Conservation (phyloP, 495 filamentous ascomycete species). For the Lophiostoma macrostomum region DNA sequence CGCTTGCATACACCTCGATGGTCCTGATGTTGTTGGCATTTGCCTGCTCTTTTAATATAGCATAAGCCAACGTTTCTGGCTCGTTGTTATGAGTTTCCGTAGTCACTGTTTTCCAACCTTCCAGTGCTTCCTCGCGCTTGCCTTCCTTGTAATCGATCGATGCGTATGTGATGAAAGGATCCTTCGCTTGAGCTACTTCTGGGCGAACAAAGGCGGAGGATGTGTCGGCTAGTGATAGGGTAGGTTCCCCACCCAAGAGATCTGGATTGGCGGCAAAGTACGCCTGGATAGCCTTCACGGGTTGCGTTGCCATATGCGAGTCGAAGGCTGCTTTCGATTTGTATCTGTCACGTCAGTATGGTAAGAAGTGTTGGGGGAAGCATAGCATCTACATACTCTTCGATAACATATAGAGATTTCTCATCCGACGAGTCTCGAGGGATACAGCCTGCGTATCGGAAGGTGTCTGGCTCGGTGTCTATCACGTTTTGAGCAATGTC, state of each 20-base stretch:
- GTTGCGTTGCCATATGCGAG: slow-evolving; percentile 10
- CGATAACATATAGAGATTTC: slow-evolving; percentile 21
- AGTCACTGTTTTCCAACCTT: slow-evolving; percentile 21
- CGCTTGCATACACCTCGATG: slow-evolving; percentile 21
- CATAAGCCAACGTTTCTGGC: slow-evolving; percentile 17
- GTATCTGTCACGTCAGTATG: slow-evolving; percentile 10
- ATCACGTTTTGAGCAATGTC: slow-evolving; percentile 15
- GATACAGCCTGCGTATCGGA: slow-evolving; percentile 7
- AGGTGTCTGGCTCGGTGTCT: slow-evolving; percentile 15
- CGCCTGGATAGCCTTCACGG: slow-evolving; percentile 2
- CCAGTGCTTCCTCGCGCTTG: slow-evolving; percentile 6
- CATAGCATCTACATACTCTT: slow-evolving; percentile 19
- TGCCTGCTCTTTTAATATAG: slow-evolving; percentile 17
- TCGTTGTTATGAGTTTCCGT: slow-evolving; percentile 22
- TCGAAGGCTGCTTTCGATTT: slow-evolving; percentile 19
- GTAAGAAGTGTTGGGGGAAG: too few relatives aligned
- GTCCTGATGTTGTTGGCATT: slow-evolving; percentile 3
- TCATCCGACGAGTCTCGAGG: slow-evolving; percentile 16
- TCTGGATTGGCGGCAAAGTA: slow-evolving; percentile 5
- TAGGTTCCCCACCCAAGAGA: slow-evolving; percentile 7
- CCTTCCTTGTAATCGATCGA: slow-evolving; percentile 27
- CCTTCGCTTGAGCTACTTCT: slow-evolving; percentile 1
- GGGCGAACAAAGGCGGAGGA: slow-evolving; percentile 8
- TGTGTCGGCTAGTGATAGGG: slow-evolving; percentile 4
- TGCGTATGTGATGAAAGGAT: slow-evolving; percentile 20